Percentiles rank a stretch among this genome's conserved stretches.
Evolutionary conservation across 768 basidiomycete genomes (phyloP).

Genomic region (Phaeotremella skinneri): DNA sequence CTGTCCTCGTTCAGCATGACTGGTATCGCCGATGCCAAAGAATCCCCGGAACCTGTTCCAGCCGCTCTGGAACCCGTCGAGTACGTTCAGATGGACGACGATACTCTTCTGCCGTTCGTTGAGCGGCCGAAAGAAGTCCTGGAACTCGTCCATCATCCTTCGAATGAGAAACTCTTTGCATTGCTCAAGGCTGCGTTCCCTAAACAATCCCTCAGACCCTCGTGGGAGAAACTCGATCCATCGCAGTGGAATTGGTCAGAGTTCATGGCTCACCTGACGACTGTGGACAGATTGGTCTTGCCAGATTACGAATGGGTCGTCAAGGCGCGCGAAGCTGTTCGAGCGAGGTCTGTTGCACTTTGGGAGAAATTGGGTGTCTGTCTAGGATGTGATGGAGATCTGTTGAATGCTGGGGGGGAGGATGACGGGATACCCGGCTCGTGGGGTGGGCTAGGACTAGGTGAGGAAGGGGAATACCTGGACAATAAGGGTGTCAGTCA

Average conservation of each 20-base stretch:
- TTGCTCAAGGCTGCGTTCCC: slow-evolving; percentile 48
- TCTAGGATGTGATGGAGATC: slow-evolving; percentile 78
- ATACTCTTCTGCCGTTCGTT: slow-evolving; percentile 80
- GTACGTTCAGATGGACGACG: slow-evolving; percentile 55
- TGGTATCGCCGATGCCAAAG: neutral
- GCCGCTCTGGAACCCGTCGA: slow-evolving; percentile 50
- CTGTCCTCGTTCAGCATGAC: slow-evolving; percentile 4
- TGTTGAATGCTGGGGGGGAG: slow-evolving; percentile 55
- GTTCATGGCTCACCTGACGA: slow-evolving; percentile 67
- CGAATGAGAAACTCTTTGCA: slow-evolving; percentile 58
- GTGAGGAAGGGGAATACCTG: slow-evolving; percentile 37
- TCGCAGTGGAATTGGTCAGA: slow-evolving; percentile 69
- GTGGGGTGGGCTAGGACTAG: slow-evolving; percentile 40
- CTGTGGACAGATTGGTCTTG: slow-evolving; percentile 51
- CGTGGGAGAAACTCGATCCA: slow-evolving; percentile 59
- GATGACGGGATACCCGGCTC: slow-evolving; percentile 55
- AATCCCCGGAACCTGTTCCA: slow-evolving; percentile 12
- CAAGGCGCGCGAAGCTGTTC: slow-evolving; percentile 70
- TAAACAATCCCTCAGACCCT: slow-evolving; percentile 43
- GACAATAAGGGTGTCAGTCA: slow-evolving; percentile 32
- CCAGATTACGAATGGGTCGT: slow-evolving; percentile 72
- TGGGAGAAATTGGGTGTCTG: slow-evolving; percentile 90
- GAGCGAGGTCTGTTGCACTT: slow-evolving; percentile 74
- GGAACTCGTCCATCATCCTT: slow-evolving; percentile 61
- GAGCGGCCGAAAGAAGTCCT: slow-evolving; percentile 75